Percentiles rank a stretch among this genome's conserved stretches.
Conservation (phyloP, 2,329 filamentous ascomycete genomes). For the Stagonosporopsis cucurbitacearum region DNA sequence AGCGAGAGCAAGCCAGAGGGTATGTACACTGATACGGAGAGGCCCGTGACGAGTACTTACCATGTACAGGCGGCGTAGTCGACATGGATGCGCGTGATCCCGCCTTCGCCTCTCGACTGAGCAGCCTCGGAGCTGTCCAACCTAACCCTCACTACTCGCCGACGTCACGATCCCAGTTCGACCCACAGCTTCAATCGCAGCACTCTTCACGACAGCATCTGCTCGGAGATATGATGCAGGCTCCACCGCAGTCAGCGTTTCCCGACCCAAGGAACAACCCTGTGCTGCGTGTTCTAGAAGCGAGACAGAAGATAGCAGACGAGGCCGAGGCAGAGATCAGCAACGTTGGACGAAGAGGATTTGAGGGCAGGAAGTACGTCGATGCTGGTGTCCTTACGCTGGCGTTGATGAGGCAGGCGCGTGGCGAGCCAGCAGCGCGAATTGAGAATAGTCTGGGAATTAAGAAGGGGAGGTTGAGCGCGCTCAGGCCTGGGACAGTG, state of each 20-base stretch:
- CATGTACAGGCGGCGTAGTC: conserved; percentile 51
- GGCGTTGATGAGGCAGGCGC: conserved; percentile 41
- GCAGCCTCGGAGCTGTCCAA: conserved; percentile 64
- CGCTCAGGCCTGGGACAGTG: conserved; percentile 34
- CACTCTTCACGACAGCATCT: conserved; percentile 18
- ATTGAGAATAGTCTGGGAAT: conserved; percentile 45
- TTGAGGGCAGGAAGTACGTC: conserved; percentile 53
- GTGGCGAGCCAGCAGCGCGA: conserved; percentile 37
- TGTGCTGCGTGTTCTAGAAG: conserved; percentile 60
- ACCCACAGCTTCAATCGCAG: conserved; percentile 38
- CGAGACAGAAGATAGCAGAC: conserved; percentile 58
- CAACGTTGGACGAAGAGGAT: conserved; percentile 50
- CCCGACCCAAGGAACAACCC: conserved; percentile 56
- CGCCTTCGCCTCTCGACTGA: conserved; percentile 80
- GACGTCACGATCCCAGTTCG: conserved; percentile 58
- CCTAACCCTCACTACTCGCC: conserved; percentile 64
- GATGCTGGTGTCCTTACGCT: conserved; percentile 52
- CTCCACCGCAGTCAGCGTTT: conserved; percentile 38
- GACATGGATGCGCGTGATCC: conserved; percentile 68
- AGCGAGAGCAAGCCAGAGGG: conserved; percentile 49
- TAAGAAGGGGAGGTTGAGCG: conserved; percentile 41
- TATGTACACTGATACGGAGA: conserved; percentile 22
- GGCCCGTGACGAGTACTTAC: not conserved
- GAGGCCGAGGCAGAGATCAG: conserved; percentile 62
- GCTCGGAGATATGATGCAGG: conserved; percentile 42